A percentile compares a stretch with the other conserved stretches of the same genome.
These are phyloP conservation scores for Colletotrichum brevisporum DNA, from an alignment of 2,329 filamentous ascomycete genomes.

Conservation along the genomic window DNA sequence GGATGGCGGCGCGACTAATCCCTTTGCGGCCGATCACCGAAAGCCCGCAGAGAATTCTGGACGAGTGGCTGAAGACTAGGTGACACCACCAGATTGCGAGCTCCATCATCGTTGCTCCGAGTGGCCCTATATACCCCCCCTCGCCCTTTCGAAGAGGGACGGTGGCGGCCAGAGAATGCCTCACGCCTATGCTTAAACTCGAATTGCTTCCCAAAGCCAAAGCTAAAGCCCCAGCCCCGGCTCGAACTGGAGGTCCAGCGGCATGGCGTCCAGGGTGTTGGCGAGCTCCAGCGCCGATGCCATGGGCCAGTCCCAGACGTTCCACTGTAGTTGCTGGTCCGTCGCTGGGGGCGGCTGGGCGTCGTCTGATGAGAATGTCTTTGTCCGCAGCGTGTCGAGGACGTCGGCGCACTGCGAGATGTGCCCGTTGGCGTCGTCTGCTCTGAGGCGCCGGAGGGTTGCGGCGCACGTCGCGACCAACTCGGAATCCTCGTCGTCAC, in stretches of 20 bases:
- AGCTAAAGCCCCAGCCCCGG: slow-evolving; percentile 6
- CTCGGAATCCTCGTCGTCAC: slow-evolving; percentile 37
- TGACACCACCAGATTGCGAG: not conserved
- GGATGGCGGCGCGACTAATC: slow-evolving; percentile 5
- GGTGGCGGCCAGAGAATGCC: not conserved
- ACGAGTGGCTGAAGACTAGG: slow-evolving; percentile 11
- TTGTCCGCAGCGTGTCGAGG: slow-evolving; percentile 41
- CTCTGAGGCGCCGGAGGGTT: slow-evolving; percentile 34
- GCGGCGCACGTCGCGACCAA: slow-evolving; percentile 40
- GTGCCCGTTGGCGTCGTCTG: slow-evolving; percentile 35
- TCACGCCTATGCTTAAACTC: not conserved
- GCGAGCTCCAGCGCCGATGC: slow-evolving; percentile 45
- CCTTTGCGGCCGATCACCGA: slow-evolving; percentile 6
- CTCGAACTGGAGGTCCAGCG: slow-evolving; percentile 42
- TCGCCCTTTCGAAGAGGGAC: not conserved
- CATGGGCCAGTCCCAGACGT: slow-evolving; percentile 48
- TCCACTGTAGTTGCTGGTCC: slow-evolving; percentile 44
- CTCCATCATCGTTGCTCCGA: not conserved
- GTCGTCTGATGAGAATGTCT: slow-evolving; percentile 41
- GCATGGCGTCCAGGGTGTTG: slow-evolving; percentile 44
- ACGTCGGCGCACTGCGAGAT: slow-evolving; percentile 44
- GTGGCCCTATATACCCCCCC: not conserved
- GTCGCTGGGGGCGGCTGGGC: slow-evolving; percentile 16
- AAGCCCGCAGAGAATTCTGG: not conserved
- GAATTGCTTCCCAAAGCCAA: too few species aligned